Evolutionary conservation across 805 yeast species (phyloP).

Genomic region (Suhomyces sp.): DNA sequence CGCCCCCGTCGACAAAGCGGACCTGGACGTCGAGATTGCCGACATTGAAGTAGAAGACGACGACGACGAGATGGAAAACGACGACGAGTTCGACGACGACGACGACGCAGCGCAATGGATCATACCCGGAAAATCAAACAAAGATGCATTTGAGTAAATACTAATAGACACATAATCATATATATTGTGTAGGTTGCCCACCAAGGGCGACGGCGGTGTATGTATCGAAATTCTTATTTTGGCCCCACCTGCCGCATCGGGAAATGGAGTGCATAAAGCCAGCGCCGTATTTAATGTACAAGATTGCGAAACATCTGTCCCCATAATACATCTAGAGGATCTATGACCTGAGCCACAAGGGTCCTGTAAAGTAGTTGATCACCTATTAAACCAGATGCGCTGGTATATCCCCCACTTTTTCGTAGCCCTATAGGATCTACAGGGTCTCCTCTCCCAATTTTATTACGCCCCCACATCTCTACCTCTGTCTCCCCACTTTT

Average conservation of each 20-base stretch:
- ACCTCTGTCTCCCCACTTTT: conserved; percentile 5
- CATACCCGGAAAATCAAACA: neutral
- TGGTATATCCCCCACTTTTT: neutral
- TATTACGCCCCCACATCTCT: neutral
- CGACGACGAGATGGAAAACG: conserved; percentile 27
- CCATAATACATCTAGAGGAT: neutral
- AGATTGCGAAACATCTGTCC: neutral
- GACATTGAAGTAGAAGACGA: conserved; percentile 20
- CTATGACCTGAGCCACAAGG: neutral
- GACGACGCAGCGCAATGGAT: conserved; percentile 12
- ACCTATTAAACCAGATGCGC: no score
- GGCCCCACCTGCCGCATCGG: neutral
- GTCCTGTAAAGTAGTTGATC: no score
- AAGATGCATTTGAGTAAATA: neutral
- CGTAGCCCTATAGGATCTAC: neutral
- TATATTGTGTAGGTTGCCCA: neutral
- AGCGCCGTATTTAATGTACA: neutral
- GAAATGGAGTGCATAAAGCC: neutral
- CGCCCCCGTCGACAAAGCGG: neutral
- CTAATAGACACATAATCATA: neutral
- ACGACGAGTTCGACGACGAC: conserved; percentile 38
- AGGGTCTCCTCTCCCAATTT: neutral
- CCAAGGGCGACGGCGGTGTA: neutral
- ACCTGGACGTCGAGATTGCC: conserved; percentile 8
- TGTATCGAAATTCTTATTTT: neutral